A percentile compares a stretch with the other conserved stretches of the same genome.
phyloP scores from a whole-genome alignment of 768 basidiomycete genomes.

The Paxillus involutus region DNA sequence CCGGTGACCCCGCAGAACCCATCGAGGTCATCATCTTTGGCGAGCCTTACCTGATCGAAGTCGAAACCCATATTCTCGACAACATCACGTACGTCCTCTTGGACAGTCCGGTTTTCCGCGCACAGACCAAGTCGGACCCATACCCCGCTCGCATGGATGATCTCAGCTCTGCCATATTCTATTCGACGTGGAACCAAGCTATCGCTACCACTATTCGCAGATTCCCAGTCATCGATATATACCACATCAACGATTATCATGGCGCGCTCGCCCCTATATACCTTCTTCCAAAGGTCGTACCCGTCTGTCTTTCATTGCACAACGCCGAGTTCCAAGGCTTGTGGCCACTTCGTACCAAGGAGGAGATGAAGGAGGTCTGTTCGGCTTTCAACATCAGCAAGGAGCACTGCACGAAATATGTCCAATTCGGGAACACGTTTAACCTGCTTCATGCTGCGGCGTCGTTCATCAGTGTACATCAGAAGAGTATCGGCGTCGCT shows the following conservation, averaged over 20 bases:
- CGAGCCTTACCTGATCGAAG: slow-evolving; percentile 93
- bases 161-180: slow-evolving; percentile 93
- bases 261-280: slow-evolving; percentile 91
- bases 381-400: slow-evolving; percentile 98
- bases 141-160: slow-evolving; percentile 98
- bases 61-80: slow-evolving; percentile 89
- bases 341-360: slow-evolving; percentile 95
- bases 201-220: slow-evolving; percentile 90
- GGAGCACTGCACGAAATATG: slow-evolving; percentile 94
- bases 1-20: slow-evolving; percentile 88
- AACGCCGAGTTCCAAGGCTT: slow-evolving; percentile 98
- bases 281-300: slow-evolving; percentile 87
- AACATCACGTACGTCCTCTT: slow-evolving; percentile 95
- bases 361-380: slow-evolving; percentile 98
- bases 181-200: slow-evolving; percentile 97
- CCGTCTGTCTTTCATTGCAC: slow-evolving; percentile 88
- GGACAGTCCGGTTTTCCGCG: slow-evolving; percentile 94
- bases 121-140: slow-evolving; percentile 93
- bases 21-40: slow-evolving; percentile 97
- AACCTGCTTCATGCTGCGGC: slow-evolving; percentile 93
- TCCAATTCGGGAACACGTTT: slow-evolving; percentile 98
- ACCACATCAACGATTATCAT: slow-evolving; percentile 95
- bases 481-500: slow-evolving; percentile 91
- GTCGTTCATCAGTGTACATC: slow-evolving; percentile 88
- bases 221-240: slow-evolving; percentile 85